Conservation (phyloP, 148 eudicot genomes). For the Cornus suecica region DNA sequence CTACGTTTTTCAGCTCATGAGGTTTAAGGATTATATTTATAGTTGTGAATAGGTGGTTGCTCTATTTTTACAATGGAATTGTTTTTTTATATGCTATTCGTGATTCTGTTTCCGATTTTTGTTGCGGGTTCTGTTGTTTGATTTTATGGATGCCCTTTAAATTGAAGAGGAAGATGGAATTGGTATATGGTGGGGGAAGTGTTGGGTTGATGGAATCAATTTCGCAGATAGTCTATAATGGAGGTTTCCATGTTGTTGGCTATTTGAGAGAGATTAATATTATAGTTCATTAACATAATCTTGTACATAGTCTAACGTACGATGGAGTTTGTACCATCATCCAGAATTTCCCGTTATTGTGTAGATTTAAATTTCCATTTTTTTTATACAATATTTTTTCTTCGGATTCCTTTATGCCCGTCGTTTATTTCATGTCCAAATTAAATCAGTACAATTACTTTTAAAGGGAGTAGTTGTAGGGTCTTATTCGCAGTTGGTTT, state of each 20-base stretch:
- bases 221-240: conserved; percentile 69
- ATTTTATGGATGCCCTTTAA: conserved; percentile 21
- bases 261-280: conserved; percentile 37
- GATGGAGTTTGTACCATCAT: no score
- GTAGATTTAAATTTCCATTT: no score
- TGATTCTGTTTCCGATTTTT: background rate
- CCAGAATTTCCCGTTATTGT: no score
- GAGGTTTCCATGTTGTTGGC: conserved; percentile 95
- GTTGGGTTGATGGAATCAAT: conserved; percentile 91
- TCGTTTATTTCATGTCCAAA: no score
- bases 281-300: no score
- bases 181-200: conserved; percentile 98
- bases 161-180: conserved; percentile 80
- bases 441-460: no score
- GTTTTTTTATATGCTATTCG: background rate
- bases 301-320: no score
- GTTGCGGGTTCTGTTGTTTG: background rate
- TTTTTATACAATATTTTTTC: no score
- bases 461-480: no score
- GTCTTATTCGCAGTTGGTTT: no score
- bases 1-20: background rate
- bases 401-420: no score
- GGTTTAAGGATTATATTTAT: background rate
- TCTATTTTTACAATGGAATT: background rate
- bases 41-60: conserved; percentile 8